These are phyloP conservation scores for Eucalyptus erythrocorys DNA, from an alignment of 345 rosid genomes.

Conservation along the genomic window DNA sequence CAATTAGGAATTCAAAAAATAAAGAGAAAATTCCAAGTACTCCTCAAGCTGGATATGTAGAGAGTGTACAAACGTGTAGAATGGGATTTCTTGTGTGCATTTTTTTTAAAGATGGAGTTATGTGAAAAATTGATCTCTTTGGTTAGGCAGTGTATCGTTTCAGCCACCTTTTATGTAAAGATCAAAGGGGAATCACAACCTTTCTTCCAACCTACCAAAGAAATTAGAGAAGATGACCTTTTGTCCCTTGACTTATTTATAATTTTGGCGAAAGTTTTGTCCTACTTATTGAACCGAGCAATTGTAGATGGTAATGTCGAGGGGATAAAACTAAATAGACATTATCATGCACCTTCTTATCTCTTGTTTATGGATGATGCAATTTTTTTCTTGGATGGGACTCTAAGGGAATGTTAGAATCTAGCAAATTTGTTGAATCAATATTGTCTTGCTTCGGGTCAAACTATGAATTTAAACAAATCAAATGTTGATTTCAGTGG, in stretches of 20 bases:
- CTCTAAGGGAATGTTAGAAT: background rate
- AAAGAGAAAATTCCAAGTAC: background rate
- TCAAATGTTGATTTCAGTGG: accelerated
- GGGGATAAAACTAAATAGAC: background rate
- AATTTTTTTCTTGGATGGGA: background rate
- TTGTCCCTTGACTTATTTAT: background rate
- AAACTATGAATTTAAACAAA: no score
- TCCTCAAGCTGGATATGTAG: background rate
- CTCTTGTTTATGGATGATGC: background rate
- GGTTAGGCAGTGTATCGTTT: background rate
- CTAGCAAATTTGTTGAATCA: background rate
- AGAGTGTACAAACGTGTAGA: background rate
- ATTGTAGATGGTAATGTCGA: background rate
- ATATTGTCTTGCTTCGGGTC: background rate
- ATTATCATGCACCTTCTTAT: background rate
- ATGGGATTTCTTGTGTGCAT: background rate
- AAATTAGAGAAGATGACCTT: no score
- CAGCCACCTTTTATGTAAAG: background rate
- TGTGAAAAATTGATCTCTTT: background rate
- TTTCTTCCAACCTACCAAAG: background rate
- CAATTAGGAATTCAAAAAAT: background rate
- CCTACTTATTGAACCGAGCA: background rate
- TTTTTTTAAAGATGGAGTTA: background rate
- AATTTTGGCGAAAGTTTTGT: background rate
- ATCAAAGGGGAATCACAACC: background rate